A percentile compares a stretch with the other conserved stretches of the same genome.
These are phyloP conservation scores for Calonectria pseudoreteaudii DNA, from an alignment of 2,329 filamentous ascomycete species.

Conservation along the genomic window DNA sequence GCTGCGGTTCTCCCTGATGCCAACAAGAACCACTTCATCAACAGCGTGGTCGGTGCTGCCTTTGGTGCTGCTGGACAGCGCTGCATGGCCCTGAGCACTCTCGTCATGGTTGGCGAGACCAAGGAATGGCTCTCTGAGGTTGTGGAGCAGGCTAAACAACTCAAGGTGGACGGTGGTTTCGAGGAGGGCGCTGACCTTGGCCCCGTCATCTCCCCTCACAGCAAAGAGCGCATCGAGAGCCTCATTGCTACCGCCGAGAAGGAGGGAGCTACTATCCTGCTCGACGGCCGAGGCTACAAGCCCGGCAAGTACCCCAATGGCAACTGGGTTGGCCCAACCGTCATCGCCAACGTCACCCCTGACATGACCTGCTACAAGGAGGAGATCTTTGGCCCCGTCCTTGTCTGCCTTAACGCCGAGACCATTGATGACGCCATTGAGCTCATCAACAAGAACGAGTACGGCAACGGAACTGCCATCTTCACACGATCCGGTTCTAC, in stretches of 20 bases:
- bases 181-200: slow-evolving; percentile 84
- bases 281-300: slow-evolving; percentile 81
- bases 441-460: slow-evolving; percentile 87
- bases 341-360: slow-evolving; percentile 83
- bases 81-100: slow-evolving; percentile 87
- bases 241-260: slow-evolving; percentile 82
- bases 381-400: slow-evolving; percentile 87
- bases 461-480: slow-evolving; percentile 88
- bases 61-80: slow-evolving; percentile 88
- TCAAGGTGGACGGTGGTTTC: slow-evolving; percentile 84
- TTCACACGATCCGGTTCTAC: slow-evolving; percentile 84
- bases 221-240: slow-evolving; percentile 81
- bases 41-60: slow-evolving; percentile 84
- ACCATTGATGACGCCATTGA: slow-evolving; percentile 84
- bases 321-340: slow-evolving; percentile 87
- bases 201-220: slow-evolving; percentile 83
- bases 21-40: slow-evolving; percentile 91
- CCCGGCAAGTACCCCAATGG: slow-evolving; percentile 85
- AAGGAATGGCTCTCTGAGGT: slow-evolving; percentile 85
- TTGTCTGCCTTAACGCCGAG: slow-evolving; percentile 83
- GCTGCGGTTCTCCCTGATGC: slow-evolving; percentile 85
- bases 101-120: slow-evolving; percentile 87
- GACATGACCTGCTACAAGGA: slow-evolving; percentile 88
- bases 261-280: slow-evolving; percentile 84
- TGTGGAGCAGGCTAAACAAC: slow-evolving; percentile 77